A percentile compares a stretch with the other conserved stretches of the same genome.
Conservation (phyloP, 1,139 yeast species). For the Taphrina pruni region DNA sequence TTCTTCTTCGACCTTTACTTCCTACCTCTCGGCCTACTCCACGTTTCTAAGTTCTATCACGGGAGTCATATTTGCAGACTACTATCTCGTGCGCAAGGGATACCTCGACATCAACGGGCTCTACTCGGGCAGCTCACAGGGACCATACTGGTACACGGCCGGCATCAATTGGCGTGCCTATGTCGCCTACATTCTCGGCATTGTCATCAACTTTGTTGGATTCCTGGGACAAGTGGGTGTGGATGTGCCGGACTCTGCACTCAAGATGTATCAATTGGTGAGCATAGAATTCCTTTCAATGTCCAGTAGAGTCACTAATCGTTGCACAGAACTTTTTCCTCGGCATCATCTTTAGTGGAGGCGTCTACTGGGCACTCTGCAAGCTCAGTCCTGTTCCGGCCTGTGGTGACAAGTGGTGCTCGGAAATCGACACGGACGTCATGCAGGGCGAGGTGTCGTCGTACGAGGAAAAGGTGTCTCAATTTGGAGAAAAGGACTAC, state of each 20-base stretch:
- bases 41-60: conserved; percentile 53
- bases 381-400: conserved; percentile 34
- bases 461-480: not conserved
- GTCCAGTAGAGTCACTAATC: not conserved
- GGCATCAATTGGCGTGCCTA: conserved; percentile 53
- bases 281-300: not conserved
- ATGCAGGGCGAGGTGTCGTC: conserved; percentile 15
- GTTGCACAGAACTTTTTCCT: conserved; percentile 62
- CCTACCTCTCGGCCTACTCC: conserved; percentile 53
- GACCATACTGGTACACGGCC: conserved; percentile 51
- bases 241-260: conserved; percentile 79
- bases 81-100: conserved; percentile 50
- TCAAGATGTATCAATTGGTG: conserved; percentile 66
- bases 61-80: conserved; percentile 51
- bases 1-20: conserved; percentile 51
- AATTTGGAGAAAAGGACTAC: not conserved
- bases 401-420: conserved; percentile 32
- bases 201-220: conserved; percentile 79
- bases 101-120: conserved; percentile 51
- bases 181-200: conserved; percentile 50
- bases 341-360: conserved; percentile 68
- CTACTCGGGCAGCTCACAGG: conserved; percentile 49
- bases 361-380: conserved; percentile 60
- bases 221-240: conserved; percentile 80
- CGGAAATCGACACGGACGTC: conserved; percentile 26